Evolutionary conservation across 148 eudicot species (phyloP), one percentile per base, ranked within the genome.

Genomic region (Talinum fruticosum): DNA sequence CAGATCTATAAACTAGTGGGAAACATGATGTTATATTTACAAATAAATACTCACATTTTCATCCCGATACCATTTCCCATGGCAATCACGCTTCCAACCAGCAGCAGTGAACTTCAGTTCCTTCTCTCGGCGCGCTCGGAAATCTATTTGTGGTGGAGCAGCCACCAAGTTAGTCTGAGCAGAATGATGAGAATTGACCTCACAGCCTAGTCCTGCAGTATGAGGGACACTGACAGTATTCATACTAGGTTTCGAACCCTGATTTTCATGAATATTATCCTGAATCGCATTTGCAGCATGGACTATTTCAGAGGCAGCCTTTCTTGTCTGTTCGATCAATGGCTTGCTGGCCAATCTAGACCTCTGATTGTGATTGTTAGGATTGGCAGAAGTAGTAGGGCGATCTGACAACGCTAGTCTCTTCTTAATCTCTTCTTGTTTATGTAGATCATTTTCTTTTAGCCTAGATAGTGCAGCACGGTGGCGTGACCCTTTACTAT

Each of bases 11-110:
- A 36, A 10, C 45, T 68, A 36, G 3, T 5, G 7, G 7, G 26
- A 38, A 69, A 21, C 30, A 37, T 70, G 49, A 26, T 38, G 54
- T 24, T 70, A 1, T 16, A 67, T 71, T 44, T 45, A 51, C 62
- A 6, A 51, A 72, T 15, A 72, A 47, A 47, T 28, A 47, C 87
- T 83, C 78, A 88, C 89, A 78, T 88, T 86, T 81, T 88, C 91
- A 87, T 88, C 92, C 76, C 80, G 87, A 65, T 77, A 87, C 93
- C 93, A 89, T 69, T 82, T 86, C 44, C 90, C 93, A 84, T 81
- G 81, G 79, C 90, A 65, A 80, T 87, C 89, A 7, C 90, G 90
- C 82, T 87, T 89, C 93, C 93, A 89, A 24, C 93, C 93, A 76
- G 93, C 89, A 66, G 84, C 89, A 32, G 88, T 89, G 53, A 87